Percentiles rank a stretch among this genome's conserved stretches.
These are phyloP conservation scores for Pseudocercospora crystallina DNA, from an alignment of 2,329 filamentous ascomycete species.

Conservation along the genomic window DNA sequence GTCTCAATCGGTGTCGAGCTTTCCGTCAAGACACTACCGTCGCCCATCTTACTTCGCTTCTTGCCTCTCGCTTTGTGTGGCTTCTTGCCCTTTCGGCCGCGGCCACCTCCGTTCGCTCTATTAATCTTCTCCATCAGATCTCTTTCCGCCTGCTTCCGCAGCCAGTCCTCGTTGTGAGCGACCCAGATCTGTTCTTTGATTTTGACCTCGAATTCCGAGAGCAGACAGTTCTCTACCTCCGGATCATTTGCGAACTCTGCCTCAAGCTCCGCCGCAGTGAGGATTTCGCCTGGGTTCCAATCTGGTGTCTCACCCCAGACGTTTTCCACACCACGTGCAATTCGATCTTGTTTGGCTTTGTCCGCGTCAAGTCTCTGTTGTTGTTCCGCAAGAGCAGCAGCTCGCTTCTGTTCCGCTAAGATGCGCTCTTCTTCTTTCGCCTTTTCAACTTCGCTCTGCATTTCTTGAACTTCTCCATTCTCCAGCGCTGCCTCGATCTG, in stretches of 20 bases:
- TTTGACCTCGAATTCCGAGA: conserved; percentile 70
- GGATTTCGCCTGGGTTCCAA: conserved; percentile 20
- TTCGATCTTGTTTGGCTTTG: conserved; percentile 51
- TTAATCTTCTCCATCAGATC: conserved; percentile 69
- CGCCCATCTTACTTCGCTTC: conserved; percentile 42
- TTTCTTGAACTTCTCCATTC: conserved; percentile 31
- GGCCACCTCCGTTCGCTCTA: conserved; percentile 47
- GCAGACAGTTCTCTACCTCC: conserved; percentile 77
- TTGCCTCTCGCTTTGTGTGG: conserved; percentile 45
- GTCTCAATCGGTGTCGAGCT: conserved; percentile 44
- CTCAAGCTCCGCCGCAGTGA: conserved; percentile 32
- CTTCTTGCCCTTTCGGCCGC: conserved; percentile 30
- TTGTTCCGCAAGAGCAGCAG: conserved; percentile 29
- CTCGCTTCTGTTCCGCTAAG: conserved; percentile 19
- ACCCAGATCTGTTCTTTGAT: conserved; percentile 94
- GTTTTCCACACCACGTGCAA: conserved; percentile 50
- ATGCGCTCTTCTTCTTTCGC: conserved; percentile 27
- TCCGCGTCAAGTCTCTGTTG: conserved; percentile 38
- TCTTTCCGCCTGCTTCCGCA: conserved; percentile 83
- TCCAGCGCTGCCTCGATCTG: conserved; percentile 42
- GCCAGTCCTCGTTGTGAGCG: conserved; percentile 89
- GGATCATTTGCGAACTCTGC: conserved; percentile 87
- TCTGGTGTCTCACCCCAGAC: conserved; percentile 62
- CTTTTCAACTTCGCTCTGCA: conserved; percentile 31
- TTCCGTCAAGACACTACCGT: conserved; percentile 42